These are phyloP conservation scores for Colletotrichum spinosum DNA, from an alignment of 2,329 filamentous ascomycete genomes.

Conservation along the genomic window DNA sequence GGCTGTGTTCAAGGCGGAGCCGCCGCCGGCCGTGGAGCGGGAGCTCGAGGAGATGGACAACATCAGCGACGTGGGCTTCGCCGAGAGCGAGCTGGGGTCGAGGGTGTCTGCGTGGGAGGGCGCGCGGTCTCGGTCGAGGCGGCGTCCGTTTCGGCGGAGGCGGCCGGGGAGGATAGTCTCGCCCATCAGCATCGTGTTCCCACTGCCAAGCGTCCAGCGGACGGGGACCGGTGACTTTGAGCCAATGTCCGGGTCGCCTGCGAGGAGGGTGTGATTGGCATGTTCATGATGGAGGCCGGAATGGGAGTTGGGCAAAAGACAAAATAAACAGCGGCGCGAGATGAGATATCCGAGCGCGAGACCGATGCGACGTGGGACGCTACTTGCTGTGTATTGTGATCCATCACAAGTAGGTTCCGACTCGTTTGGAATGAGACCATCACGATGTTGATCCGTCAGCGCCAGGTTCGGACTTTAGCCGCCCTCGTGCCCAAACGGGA, in stretches of 20 bases:
- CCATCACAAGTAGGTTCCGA: too few species aligned
- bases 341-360: too few species aligned
- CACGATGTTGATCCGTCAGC: too few species aligned
- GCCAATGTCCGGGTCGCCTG: constrained; percentile 22
- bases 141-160: constrained; percentile 20
- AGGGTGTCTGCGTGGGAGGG: constrained; percentile 15
- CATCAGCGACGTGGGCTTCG: constrained; percentile 34
- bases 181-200: constrained; percentile 34
- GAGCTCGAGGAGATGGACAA: constrained; percentile 43
- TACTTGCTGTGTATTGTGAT: too few species aligned
- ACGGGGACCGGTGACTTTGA: constrained; percentile 25
- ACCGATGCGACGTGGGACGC: too few species aligned
- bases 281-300: neutral
- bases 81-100: constrained; percentile 23
- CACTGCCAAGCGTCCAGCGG: constrained; percentile 30
- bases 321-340: too few species aligned
- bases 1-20: constrained; percentile 69
- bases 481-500: too few species aligned
- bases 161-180: constrained; percentile 25
- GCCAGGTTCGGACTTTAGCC: too few species aligned
- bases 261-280: neutral
- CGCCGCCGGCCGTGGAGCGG: constrained; percentile 55
- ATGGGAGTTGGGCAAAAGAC: too few species aligned
- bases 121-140: constrained; percentile 7
- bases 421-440: too few species aligned